These are phyloP conservation scores for Ceratocystis cacaofunesta DNA, from an alignment of 2,329 filamentous ascomycete genomes.

Conservation along the genomic window DNA sequence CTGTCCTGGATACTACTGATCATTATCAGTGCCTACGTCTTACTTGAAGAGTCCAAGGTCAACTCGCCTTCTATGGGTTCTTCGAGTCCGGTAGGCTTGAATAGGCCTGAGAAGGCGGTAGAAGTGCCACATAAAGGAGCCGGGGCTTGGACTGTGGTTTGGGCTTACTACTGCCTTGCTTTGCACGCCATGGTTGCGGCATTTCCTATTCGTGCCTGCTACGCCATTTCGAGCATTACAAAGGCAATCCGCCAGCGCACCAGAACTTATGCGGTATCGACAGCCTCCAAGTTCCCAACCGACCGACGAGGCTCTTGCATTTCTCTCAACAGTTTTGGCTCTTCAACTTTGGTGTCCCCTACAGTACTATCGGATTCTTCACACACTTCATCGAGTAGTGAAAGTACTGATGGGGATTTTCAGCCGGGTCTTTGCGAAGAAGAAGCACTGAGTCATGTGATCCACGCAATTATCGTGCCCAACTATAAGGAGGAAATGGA, in stretches of 20 bases:
- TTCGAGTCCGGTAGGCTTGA: neutral
- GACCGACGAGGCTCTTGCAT: constrained; percentile 38
- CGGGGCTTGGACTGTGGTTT: constrained; percentile 38
- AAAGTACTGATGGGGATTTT: constrained; percentile 37
- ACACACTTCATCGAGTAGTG: constrained; percentile 32
- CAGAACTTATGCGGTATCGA: constrained; percentile 26
- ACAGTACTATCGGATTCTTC: neutral
- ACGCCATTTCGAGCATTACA: constrained; percentile 44
- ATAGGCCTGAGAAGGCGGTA: no score
- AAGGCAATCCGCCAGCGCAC: constrained; percentile 33
- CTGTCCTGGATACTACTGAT: constrained; percentile 38
- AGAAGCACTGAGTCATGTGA: constrained; percentile 30
- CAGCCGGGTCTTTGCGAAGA: constrained; percentile 18
- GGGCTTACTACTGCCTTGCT: constrained; percentile 49
- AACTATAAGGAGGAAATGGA: constrained; percentile 63
- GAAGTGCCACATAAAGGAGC: constrained; percentile 25
- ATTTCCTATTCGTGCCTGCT: constrained; percentile 49
- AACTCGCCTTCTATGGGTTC: constrained; percentile 26
- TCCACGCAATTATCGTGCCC: constrained; percentile 55
- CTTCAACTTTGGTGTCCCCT: neutral
- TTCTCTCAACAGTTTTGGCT: constrained; percentile 37
- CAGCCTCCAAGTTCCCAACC: constrained; percentile 33
- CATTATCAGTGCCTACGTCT: constrained; percentile 39
- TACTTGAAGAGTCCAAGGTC: constrained; percentile 32
- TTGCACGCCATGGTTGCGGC: constrained; percentile 49